phyloP scores from a whole-genome alignment of 306 rosid species.

The Purshia tridentata region DNA sequence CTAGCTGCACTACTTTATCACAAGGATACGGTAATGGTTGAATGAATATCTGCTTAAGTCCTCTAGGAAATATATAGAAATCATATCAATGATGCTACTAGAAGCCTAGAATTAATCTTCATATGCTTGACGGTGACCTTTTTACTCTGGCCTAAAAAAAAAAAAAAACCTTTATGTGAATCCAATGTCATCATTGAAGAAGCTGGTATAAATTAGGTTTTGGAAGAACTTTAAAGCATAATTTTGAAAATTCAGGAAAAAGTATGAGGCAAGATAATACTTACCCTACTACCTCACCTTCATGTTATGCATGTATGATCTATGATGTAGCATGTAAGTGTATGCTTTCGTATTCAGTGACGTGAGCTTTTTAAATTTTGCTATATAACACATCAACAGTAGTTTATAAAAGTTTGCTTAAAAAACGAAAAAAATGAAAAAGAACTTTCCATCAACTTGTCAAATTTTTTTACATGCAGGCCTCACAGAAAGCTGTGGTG shows the following conservation, averaged over 20 bases:
- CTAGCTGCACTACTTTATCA: conserved; percentile 66
- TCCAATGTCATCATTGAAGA: background rate
- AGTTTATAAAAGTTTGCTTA: background rate
- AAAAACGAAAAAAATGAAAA: background rate
- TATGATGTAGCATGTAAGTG: background rate
- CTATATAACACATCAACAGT: background rate
- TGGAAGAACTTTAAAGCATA: background rate
- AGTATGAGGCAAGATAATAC: background rate
- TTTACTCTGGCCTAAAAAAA: background rate
- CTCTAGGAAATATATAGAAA: background rate
- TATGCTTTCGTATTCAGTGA: background rate
- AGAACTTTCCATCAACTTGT: conserved; percentile 1
- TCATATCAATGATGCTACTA: background rate
- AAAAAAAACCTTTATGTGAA: background rate
- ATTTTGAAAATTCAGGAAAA: background rate
- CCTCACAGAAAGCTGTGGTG: conserved; percentile 87
- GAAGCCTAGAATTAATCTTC: background rate
- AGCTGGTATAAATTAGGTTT: background rate
- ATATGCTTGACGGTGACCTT: background rate
- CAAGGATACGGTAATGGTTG: conserved; percentile 81
- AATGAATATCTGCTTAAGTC: background rate
- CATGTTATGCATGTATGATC: background rate
- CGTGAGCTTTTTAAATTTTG: background rate
- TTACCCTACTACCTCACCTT: background rate
- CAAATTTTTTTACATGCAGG: conserved; percentile 39